Conservation (phyloP, 257 asterid genomes). For the Anisodus tanguticus region DNA sequence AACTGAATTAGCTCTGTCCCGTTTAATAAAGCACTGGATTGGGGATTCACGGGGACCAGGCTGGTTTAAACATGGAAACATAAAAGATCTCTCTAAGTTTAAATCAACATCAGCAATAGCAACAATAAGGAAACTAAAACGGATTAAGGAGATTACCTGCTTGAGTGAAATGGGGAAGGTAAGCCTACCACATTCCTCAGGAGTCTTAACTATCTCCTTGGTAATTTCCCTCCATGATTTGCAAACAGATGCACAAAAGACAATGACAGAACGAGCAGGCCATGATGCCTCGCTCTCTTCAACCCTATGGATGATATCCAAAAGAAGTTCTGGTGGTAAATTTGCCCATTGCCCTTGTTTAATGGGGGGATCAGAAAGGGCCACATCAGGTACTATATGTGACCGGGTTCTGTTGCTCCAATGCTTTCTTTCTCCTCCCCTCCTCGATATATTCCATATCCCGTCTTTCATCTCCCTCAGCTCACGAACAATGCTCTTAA, state of each 20-base stretch:
- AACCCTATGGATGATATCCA: constrained; percentile 80
- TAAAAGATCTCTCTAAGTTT: too few relatives aligned
- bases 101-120: too few relatives aligned
- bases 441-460: constrained; percentile 72
- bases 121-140: neutral
- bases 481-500: constrained; percentile 80
- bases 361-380: constrained; percentile 49
- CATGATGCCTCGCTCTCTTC: constrained; percentile 92
- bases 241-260: constrained; percentile 93
- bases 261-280: constrained; percentile 86
- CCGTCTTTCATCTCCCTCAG: constrained; percentile 62
- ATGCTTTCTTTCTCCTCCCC: constrained; percentile 62
- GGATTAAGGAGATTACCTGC: constrained; percentile 57
- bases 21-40: constrained; percentile 79
- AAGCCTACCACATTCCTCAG: constrained; percentile 90
- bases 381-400: constrained; percentile 72
- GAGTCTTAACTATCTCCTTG: constrained; percentile 91
- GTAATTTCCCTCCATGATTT: constrained; percentile 92
- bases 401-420: constrained; percentile 73
- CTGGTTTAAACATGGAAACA: constrained; percentile 44
- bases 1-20: constrained; percentile 70
- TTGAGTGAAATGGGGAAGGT: constrained; percentile 93
- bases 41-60: constrained; percentile 88
- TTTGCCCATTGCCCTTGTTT: constrained; percentile 95
- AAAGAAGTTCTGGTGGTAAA: constrained; percentile 83